Evolutionary conservation across 164 flowering plant species (phyloP).

Genomic region (Aristolochia californica): DNA sequence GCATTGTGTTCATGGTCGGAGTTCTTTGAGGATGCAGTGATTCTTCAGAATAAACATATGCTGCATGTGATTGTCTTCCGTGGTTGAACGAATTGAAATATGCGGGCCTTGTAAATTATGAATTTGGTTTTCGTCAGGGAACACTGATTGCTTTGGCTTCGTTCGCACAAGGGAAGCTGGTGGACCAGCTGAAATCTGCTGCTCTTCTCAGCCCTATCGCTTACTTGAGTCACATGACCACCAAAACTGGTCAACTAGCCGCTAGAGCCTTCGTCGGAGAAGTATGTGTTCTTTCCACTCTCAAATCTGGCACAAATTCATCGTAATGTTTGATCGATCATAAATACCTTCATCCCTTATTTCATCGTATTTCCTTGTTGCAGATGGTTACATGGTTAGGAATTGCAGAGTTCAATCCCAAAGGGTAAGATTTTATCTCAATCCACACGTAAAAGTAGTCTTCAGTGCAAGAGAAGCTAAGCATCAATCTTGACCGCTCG

Average conservation of each 20-base stretch:
- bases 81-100: too few species aligned
- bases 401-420: constrained; percentile 67
- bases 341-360: background rate
- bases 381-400: constrained; percentile 37
- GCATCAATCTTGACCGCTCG: background rate
- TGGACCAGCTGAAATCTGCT: constrained; percentile 60
- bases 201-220: constrained; percentile 78
- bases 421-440: constrained; percentile 30
- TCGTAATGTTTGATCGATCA: background rate
- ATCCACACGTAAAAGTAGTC: background rate
- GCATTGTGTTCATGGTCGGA: too few species aligned
- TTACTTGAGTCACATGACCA: constrained; percentile 74
- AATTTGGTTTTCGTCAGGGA: constrained; percentile 34
- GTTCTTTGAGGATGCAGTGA: too few species aligned
- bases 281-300: constrained; percentile 21
- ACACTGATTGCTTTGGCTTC: constrained; percentile 77
- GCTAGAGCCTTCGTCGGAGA: constrained; percentile 64
- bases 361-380: background rate
- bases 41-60: too few species aligned
- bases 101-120: too few species aligned
- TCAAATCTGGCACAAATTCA: too few species aligned
- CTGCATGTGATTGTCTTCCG: too few species aligned
- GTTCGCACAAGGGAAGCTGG: constrained; percentile 49
- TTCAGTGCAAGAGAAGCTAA: background rate
- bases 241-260: constrained; percentile 48